Evolutionary conservation across 306 rosid species (phyloP), one percentile per base, ranked within the genome.

Genomic region (Castanea crenata): DNA sequence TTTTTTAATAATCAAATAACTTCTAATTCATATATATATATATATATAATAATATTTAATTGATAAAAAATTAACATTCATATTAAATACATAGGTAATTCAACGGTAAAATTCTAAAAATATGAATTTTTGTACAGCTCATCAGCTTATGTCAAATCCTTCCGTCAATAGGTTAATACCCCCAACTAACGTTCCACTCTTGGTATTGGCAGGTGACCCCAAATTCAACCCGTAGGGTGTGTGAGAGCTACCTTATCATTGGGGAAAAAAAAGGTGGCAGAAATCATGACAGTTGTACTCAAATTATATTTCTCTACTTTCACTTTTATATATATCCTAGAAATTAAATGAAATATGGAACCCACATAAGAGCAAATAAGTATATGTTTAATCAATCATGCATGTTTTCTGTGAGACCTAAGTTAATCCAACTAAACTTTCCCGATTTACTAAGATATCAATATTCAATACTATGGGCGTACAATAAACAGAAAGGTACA

Each of bases 21-120:
- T 1, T 34, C 6, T 34, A 34, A 34, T 34, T 5, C 1, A 34
- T 34, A 34, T 34, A 34, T 34, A 5, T 34, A 5, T 34, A 34
- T 34, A 34, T 5, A 5, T 34, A 4, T 34, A 4, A 34, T 34
- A 34, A 35, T 1, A 35, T 1, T 0, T 1, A 35, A 38, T 2
- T 7, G 0, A 0, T 0, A 38, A 0, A 32, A 32, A 32, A 32
- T 32, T 32, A 0, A 0, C 0, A 32, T 38, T 0, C 0, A 2
- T 7, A 0, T 7, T 2, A 38, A 8, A 2, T 3, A 2, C 3
- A 0, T 38, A 7, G 2, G 1, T 8, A 2, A 7, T 38, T 38
- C 0, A 8, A 1, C 3, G 0, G 0, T 7, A 0, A 2, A 7
- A 7, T 7, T 38, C 1, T 41, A 7, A 8, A 41, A 41, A 41